These are phyloP conservation scores for Cryphonectria radicalis DNA, from an alignment of 2,329 filamentous ascomycete species.

Conservation along the genomic window DNA sequence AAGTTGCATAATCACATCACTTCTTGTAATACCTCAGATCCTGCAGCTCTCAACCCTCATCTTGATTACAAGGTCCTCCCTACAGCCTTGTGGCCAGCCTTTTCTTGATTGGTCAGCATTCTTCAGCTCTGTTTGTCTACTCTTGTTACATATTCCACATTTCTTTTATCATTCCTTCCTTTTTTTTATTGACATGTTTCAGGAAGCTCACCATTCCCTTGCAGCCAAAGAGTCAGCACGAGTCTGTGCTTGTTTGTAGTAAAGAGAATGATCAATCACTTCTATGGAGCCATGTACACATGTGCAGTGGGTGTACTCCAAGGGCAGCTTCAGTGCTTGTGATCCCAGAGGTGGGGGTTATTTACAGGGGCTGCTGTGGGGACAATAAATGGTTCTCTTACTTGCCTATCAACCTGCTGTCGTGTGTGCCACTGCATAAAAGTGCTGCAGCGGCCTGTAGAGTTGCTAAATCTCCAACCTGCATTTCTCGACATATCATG, in stretches of 20 bases:
- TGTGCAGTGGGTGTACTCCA: background rate
- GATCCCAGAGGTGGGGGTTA: no score
- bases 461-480: background rate
- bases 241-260: background rate
- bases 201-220: background rate
- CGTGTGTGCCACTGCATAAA: background rate
- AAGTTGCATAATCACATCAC: background rate
- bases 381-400: background rate
- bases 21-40: background rate
- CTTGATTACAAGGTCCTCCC: background rate
- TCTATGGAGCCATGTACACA: background rate
- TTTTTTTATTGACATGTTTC: background rate
- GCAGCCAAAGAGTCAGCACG: background rate
- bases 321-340: background rate
- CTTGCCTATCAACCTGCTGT: background rate
- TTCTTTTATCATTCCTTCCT: background rate
- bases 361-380: background rate
- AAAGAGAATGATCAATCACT: background rate
- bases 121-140: background rate
- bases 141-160: background rate
- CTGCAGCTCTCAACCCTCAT: background rate
- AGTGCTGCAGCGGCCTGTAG: background rate
- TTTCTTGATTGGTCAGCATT: background rate
- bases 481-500: background rate
- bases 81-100: background rate